Evolutionary conservation across 2,329 filamentous ascomycete species (phyloP).

Genomic region (Diplodia scrobiculata): DNA sequence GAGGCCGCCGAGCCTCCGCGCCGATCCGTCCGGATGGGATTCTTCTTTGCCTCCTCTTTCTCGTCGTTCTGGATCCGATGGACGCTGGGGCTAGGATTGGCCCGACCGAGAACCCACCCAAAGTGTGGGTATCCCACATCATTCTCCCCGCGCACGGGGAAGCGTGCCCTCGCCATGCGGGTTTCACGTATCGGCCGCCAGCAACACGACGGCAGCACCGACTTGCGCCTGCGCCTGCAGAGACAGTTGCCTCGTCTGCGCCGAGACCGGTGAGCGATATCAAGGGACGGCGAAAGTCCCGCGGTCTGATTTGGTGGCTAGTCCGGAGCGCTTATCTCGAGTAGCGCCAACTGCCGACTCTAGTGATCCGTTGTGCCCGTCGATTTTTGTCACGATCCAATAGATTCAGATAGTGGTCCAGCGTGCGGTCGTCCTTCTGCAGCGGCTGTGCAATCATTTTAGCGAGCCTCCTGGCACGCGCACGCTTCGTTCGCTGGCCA

Average conservation of each 20-base stretch:
- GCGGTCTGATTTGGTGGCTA: conserved; percentile 4
- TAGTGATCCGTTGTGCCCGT: neutral
- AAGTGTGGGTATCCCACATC: conserved; percentile 21
- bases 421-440: neutral
- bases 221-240: conserved; percentile 5
- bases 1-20: conserved; percentile 13
- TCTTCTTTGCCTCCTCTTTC: neutral
- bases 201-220: neutral
- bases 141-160: conserved; percentile 6
- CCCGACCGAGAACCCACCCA: conserved; percentile 1
- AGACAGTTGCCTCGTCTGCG: neutral
- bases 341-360: conserved; percentile 9
- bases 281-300: neutral
- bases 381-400: conserved; percentile 1
- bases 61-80: conserved; percentile 11
- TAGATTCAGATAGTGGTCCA: neutral
- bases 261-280: neutral
- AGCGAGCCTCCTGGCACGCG: conserved; percentile 16
- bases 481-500: neutral
- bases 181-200: conserved; percentile 2
- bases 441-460: conserved; percentile 14
- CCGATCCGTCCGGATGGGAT: neutral
- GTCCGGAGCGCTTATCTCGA: conserved; percentile 3
- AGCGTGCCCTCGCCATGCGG: conserved; percentile 3
- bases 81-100: neutral